Evolutionary conservation across 768 basidiomycete species (phyloP), one percentile per base, ranked within the genome.

Genomic region (Mycena vitilis): DNA sequence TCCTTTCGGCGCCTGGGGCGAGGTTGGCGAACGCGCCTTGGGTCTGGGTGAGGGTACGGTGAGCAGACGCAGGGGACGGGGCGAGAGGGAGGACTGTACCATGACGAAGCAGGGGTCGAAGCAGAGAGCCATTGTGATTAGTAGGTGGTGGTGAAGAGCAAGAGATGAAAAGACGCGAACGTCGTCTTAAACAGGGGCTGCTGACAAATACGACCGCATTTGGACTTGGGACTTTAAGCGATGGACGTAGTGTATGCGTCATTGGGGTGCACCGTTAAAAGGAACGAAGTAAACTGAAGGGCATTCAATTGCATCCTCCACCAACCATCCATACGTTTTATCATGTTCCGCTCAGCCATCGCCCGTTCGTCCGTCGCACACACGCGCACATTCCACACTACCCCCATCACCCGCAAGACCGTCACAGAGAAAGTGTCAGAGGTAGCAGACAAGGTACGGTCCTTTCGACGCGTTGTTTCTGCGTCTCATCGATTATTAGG

Each of bases 391-490:
- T 71, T 86, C 66, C 83, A 84, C 68, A 66, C 76, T 1, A 79
- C 81, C 13, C 79, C 81, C 8, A 62, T 75, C 30, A 73, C 79
- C 12, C 72, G 66, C 4, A 84, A 85, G 61, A 81, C 81, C 0
- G 76, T 85, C 22, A 80, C 79, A 18, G 84, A 86, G 63, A 84
- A 84, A 66, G 85, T 83, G 1, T 72, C 80, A 0, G 85, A 85
- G 30, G 78, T 79, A 23, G 85, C 84, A 48, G 79, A 85, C 34
- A 81, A 80, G 64, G 85, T 85, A 30, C 16, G 74, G 55, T 4
- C 18, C 18, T n/a, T 56, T 18, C 37, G 18, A 34, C 54, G 58
- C 47, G 53, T 54, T 51, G 47, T 22, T 60, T n/a, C n/a, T 18
- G 20, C 34, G 7, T 44, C 38, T 11, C 25, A 64, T 12, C 9